These are phyloP conservation scores for Phytophthora fragariae DNA, from an alignment of 352 stramenopile genomes.

Conservation along the genomic window DNA sequence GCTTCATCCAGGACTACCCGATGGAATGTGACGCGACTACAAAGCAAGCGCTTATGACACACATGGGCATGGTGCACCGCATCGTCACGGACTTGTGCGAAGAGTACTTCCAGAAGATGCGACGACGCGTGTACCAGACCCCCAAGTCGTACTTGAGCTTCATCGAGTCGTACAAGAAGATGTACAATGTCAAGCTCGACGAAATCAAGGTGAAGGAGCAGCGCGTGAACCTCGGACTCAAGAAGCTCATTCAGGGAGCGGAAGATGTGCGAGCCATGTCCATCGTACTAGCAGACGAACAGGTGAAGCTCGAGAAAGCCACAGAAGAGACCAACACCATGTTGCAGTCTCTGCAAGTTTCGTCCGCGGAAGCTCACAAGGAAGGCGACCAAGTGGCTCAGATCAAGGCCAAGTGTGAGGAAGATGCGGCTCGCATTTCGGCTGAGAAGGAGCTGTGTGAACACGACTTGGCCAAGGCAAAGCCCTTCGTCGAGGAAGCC, in stretches of 20 bases:
- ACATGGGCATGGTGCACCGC: conserved; percentile 98
- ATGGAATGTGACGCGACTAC: conserved; percentile 93
- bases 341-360: conserved; percentile 96
- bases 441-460: conserved; percentile 96
- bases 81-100: conserved; percentile 98
- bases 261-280: conserved; percentile 98
- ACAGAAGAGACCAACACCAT: conserved; percentile 98
- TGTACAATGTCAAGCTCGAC: conserved; percentile 95
- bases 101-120: conserved; percentile 99
- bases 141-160: conserved; percentile 99
- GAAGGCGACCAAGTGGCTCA: conserved; percentile 96
- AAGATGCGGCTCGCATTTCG: conserved; percentile 95
- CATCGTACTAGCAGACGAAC: conserved; percentile 95
- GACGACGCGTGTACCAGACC: conserved; percentile 97
- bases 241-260: conserved; percentile 98
- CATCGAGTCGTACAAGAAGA: conserved; percentile 98
- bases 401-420: conserved; percentile 98
- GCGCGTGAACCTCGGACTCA: conserved; percentile 96
- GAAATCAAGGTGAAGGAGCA: conserved; percentile 97
- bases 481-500: conserved; percentile 98
- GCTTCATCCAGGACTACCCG: conserved; percentile 96
- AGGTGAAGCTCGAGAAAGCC: conserved; percentile 97
- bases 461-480: conserved; percentile 97
- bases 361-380: conserved; percentile 96
- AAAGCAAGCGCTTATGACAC: conserved; percentile 93